Conservation (phyloP, 192 early-diverging fungal genomes). For the Coemansia sp. region DNA sequence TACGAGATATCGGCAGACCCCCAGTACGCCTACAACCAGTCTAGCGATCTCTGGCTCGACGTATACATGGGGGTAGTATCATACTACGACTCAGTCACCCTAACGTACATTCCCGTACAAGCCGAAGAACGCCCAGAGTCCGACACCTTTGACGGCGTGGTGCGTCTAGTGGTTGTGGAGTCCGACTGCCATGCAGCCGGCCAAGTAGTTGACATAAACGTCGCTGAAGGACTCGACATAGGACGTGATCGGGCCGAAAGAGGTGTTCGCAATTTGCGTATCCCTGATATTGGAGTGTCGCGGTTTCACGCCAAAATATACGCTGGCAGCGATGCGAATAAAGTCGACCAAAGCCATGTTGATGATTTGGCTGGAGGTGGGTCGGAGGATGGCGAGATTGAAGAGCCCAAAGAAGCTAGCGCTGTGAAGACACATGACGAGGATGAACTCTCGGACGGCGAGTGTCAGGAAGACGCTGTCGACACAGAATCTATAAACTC, state of each 20-base stretch:
- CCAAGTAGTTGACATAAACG: slow-evolving; percentile 60
- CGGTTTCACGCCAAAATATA: slow-evolving; percentile 69
- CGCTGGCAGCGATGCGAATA: slow-evolving; percentile 24
- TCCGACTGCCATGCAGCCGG: slow-evolving; percentile 56
- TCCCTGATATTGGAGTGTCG: slow-evolving; percentile 68
- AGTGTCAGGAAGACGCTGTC: slow-evolving; percentile 10
- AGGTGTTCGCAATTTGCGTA: slow-evolving; percentile 54
- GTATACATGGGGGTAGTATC: slow-evolving; percentile 55
- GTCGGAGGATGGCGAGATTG: slow-evolving; percentile 48
- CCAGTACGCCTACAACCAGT: slow-evolving; percentile 55
- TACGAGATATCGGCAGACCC: slow-evolving; percentile 48
- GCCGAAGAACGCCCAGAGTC: background rate
- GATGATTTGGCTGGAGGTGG: slow-evolving; percentile 14
- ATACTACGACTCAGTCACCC: slow-evolving; percentile 57
- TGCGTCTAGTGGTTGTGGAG: slow-evolving; percentile 64
- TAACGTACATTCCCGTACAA: slow-evolving; percentile 60
- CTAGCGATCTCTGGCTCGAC: slow-evolving; percentile 62
- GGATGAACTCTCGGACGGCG: slow-evolving; percentile 29
- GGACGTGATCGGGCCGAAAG: slow-evolving; percentile 64
- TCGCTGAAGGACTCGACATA: slow-evolving; percentile 58
- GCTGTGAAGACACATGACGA: background rate
- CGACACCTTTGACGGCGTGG: slow-evolving; percentile 16
- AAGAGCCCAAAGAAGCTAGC: slow-evolving; percentile 5
- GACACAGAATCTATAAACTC: background rate
- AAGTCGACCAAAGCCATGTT: slow-evolving; percentile 6